These are phyloP conservation scores for Eruca vesicaria DNA, from an alignment of 441 rosid genomes.

Conservation along the genomic window DNA sequence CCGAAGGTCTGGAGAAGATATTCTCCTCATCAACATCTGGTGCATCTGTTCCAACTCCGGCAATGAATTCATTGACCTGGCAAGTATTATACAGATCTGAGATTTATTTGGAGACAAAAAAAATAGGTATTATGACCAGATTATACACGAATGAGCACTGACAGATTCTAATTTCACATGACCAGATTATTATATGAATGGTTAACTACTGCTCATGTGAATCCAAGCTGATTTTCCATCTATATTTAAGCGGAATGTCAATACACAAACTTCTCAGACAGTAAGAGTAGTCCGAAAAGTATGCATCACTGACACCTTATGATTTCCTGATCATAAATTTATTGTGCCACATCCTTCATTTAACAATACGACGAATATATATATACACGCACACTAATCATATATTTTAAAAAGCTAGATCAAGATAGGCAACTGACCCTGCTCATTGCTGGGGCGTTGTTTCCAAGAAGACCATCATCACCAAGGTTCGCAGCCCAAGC, in stretches of 20 bases:
- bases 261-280: constrained; percentile 2
- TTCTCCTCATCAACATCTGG: constrained; percentile 99
- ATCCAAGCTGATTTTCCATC: constrained; percentile 4
- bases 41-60: constrained; percentile 99
- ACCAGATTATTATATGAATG: background rate
- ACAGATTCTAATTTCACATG: constrained; percentile 2
- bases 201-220: background rate
- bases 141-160: background rate
- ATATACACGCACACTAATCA: background rate
- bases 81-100: constrained; percentile 24
- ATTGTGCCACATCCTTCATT: background rate
- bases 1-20: constrained; percentile 79
- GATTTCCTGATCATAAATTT: background rate
- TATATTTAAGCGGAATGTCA: constrained; percentile 6
- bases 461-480: constrained; percentile 87
- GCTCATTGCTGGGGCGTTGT: constrained; percentile 92
- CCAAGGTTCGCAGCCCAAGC: constrained; percentile 99
- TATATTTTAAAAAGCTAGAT: background rate
- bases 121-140: background rate
- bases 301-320: background rate
- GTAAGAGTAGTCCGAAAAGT: background rate
- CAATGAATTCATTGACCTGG: constrained; percentile 94
- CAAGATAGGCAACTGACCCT: constrained; percentile 59
- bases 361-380: background rate
- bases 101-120: background rate